These are phyloP conservation scores for Clonostachys byssicola DNA, from an alignment of 2,329 filamentous ascomycete species.

Conservation along the genomic window DNA sequence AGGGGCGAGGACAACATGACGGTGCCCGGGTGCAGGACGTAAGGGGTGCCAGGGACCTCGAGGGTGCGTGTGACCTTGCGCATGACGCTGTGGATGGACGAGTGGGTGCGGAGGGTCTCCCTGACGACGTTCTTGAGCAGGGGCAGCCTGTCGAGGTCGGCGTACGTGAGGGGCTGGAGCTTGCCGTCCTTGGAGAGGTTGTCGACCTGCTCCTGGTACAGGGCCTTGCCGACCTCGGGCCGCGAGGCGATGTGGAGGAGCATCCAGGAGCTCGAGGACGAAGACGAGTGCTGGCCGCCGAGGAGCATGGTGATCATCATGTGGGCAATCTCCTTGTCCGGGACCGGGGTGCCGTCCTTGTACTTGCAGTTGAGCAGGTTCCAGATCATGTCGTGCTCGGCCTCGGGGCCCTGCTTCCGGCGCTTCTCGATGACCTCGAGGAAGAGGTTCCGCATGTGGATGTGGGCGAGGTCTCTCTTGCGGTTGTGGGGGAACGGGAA, in stretches of 20 bases:
- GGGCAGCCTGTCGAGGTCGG: slow-evolving; percentile 54
- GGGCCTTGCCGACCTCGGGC: slow-evolving; percentile 65
- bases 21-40: slow-evolving; percentile 49
- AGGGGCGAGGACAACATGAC: slow-evolving; percentile 36
- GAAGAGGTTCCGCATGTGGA: slow-evolving; percentile 67
- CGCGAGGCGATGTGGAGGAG: slow-evolving; percentile 67
- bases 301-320: slow-evolving; percentile 87
- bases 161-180: slow-evolving; percentile 53
- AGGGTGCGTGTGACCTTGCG: slow-evolving; percentile 68
- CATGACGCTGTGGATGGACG: slow-evolving; percentile 70
- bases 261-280: slow-evolving; percentile 75
- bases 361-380: slow-evolving; percentile 75
- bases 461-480: slow-evolving; percentile 65
- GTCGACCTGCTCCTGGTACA: slow-evolving; percentile 62
- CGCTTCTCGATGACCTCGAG: slow-evolving; percentile 65
- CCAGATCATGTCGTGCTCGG: slow-evolving; percentile 67
- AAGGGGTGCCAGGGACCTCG: slow-evolving; percentile 50
- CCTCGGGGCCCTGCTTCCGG: slow-evolving; percentile 39
- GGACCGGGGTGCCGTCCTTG: slow-evolving; percentile 65
- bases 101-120: slow-evolving; percentile 68
- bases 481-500: slow-evolving; percentile 73
- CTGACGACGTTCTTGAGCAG: slow-evolving; percentile 63
- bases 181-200: slow-evolving; percentile 41
- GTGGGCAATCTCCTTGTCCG: slow-evolving; percentile 74
- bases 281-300: slow-evolving; percentile 79